These are phyloP conservation scores for Cystoisospora suis DNA, from an alignment of 169 alveolate genomes.

Conservation along the genomic window DNA sequence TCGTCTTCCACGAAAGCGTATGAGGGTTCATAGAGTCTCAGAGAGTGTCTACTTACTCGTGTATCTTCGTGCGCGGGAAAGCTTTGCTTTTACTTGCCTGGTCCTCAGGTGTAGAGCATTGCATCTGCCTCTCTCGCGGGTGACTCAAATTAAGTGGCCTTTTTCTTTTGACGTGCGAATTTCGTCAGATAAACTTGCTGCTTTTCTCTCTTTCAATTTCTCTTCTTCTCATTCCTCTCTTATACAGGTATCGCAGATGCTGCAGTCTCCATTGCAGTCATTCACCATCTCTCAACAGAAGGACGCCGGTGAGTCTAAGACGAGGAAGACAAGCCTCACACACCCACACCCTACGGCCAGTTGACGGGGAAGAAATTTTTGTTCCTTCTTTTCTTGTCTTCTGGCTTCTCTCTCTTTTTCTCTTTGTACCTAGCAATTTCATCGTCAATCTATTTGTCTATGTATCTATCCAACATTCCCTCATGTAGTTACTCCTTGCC, in stretches of 20 bases:
- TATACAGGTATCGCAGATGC: constrained; percentile 87
- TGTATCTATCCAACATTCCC: too few relatives aligned
- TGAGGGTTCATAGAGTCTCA: too few relatives aligned
- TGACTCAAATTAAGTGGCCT: too few relatives aligned
- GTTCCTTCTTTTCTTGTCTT: neutral
- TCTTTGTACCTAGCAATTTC: too few relatives aligned
- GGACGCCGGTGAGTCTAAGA: constrained; percentile 76
- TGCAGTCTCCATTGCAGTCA: constrained; percentile 92
- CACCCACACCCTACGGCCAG: neutral
- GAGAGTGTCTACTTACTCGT: too few relatives aligned
- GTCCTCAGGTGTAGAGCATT: too few relatives aligned
- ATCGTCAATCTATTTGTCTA: too few relatives aligned
- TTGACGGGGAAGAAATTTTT: neutral
- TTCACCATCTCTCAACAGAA: constrained; percentile 92
- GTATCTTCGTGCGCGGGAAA: too few relatives aligned
- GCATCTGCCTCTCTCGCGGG: too few relatives aligned
- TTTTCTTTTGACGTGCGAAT: neutral
- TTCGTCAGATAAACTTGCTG: neutral
- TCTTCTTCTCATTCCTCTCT: constrained; percentile 74
- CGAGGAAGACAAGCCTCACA: neutral
- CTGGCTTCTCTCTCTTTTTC: neutral
- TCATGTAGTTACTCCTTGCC: too few relatives aligned
- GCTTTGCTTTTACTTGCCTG: too few relatives aligned
- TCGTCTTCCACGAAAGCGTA: too few relatives aligned
- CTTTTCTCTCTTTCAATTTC: constrained; percentile 68